A percentile compares a stretch with the other conserved stretches of the same genome.
phyloP scores from a whole-genome alignment of 768 basidiomycete genomes.

The Boletellus ananas region DNA sequence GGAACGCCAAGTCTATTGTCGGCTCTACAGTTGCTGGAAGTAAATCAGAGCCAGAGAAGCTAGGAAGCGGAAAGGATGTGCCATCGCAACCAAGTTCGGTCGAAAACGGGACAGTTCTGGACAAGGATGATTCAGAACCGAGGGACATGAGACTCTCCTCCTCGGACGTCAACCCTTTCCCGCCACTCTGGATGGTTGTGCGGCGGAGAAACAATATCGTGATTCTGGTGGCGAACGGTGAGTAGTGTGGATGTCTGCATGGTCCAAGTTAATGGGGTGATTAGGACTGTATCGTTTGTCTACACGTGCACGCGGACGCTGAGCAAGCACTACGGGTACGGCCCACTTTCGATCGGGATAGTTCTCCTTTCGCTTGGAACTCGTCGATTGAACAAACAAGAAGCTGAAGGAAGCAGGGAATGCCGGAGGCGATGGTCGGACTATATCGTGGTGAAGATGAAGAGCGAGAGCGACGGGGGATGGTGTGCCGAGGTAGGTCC shows the following conservation, averaged over 20 bases:
- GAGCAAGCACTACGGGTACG: conserved; percentile 56
- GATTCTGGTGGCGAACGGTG: conserved; percentile 42
- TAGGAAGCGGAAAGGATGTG: conserved; percentile 12
- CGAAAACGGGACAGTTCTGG: conserved; percentile 22
- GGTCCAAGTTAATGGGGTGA: conserved; percentile 7
- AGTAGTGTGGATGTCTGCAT: not conserved
- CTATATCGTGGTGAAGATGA: conserved; percentile 39
- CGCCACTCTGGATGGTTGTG: conserved; percentile 56
- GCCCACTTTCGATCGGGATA: conserved; percentile 68
- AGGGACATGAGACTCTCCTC: conserved; percentile 51
- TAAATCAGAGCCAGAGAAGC: conserved; percentile 9
- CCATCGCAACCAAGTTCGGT: conserved; percentile 11
- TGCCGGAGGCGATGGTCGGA: conserved; percentile 56
- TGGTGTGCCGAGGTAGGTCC: conserved; percentile 62
- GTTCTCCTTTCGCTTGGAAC: conserved; percentile 70
- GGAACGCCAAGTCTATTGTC: conserved; percentile 20
- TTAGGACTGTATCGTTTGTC: conserved; percentile 67
- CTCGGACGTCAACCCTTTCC: conserved; percentile 71
- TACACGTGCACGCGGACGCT: conserved; percentile 78
- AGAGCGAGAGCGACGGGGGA: conserved; percentile 41
- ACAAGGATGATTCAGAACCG: conserved; percentile 10
- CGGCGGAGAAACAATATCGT: conserved; percentile 62
- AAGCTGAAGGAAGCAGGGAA: conserved; percentile 33
- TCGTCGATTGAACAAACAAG: not conserved
- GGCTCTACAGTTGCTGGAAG: conserved; percentile 14